Evolutionary conservation across 306 rosid genomes (phyloP), one percentile per base, ranked within the genome.

Genomic region (Glycine soja): DNA sequence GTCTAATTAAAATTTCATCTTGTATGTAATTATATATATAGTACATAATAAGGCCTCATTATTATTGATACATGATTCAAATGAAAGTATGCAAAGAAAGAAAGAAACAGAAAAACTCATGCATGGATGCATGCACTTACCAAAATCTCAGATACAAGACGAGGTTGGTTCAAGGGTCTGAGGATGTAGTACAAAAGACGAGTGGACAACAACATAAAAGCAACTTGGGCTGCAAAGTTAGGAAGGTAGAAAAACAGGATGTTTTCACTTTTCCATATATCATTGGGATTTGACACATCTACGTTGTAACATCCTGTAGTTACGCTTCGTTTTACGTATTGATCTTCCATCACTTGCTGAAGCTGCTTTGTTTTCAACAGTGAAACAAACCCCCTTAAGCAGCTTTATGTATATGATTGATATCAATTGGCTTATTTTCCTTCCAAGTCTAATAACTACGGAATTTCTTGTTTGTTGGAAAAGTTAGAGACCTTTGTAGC

Each of bases 81-180:
- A 70, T 59, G n/a, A 9, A 61, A 4, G 8, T 3, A 66, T 52
- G 15, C 3, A 62, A 4, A 54, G 53, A 77, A 62, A 62, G 4
- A 56, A 56, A 7, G 0, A 14, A 52, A 52, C 8, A 6, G n/a
- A 10, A 67, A 54, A 54, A 5, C 18, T n/a, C 4, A 7, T 54
- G 16, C 10, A 54, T 56, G 19, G 32, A 56, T 16, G 2, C 10
- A 24, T 24, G 7, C 51, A 77, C 78, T 42, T 61, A 82, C 88
- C 46, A 85, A 38, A 7, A 82, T 67, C 64, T 82, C 86, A 32
- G 48, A 42, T 51, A 82, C 72, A 36, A 85, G 4, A 61, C 75
- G 88, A 78, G 88, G 88, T 56, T 73, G 88, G 71, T 68, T 24
- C 10, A 85, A 34, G 68, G 84, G 88, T 74, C 52, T 82, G 38